Base-by-base conservation (phyloP, 495 filamentous ascomycete species). In the Lasiosphaeriaceae sp. region DNA sequence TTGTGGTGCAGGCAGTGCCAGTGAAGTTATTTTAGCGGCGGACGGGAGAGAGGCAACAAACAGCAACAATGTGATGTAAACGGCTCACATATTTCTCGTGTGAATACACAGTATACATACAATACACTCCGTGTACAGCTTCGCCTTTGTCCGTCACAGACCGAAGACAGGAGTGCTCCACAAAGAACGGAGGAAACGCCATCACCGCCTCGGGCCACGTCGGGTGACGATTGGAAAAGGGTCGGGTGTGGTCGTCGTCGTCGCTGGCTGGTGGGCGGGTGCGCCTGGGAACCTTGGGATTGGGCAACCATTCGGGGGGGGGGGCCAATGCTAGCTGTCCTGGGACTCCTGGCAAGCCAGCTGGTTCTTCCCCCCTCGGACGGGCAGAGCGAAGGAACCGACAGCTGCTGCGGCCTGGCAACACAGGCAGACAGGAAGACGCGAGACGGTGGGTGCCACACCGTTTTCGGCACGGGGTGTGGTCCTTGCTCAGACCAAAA, bases 391-490 rank as follows among this genome's bases (percentile, higher is more conserved):
- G 9, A 31, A 9, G n/a, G n/a, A n/a, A 3, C 26, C 26, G 26
- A 31, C 26, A 31, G 39, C 39, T 43, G 39, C n/a, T 14, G 39
- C 39, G 12, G 12, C 2, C 39, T 43, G 12, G 14, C 60, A 60
- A 55, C 46, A 37, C 26, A 16, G 12, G 11, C 12, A 46, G n/a
- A 22, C 45, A 21, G 45, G 22, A 34, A 11, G 52, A 39, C 62
- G 45, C 44, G 3, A 57, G 50, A 58, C 58, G 20, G 55, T 62
- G 57, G 20, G 3, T 5, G 34, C 14, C 23, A 55, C 24, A 54
- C 65, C 67, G 68, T 65, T 62, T 69, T 50, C 66, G 64, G 65
- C 66, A 67, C 64, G 64, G 66, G 60, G 57, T 64, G 62, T 22
- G 21, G 34, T 44, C 49, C 41, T 31, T 39, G 55, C 58, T 37